Evolutionary conservation across 2,329 filamentous ascomycete species (phyloP).

Genomic region (Nothophoma quercina): DNA sequence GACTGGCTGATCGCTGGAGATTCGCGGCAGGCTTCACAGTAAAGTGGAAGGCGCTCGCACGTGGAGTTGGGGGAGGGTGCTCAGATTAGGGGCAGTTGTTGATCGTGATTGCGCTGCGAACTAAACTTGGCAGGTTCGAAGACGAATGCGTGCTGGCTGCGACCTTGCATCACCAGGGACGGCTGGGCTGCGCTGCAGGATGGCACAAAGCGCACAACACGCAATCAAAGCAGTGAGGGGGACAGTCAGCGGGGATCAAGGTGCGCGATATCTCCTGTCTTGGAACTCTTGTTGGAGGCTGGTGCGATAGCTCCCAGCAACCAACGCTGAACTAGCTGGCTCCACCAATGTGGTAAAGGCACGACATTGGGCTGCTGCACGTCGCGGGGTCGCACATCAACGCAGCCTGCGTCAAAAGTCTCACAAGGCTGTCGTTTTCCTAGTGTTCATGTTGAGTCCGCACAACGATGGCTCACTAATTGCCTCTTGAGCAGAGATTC

Average conservation of each 20-base stretch:
- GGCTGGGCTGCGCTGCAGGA: slow-evolving; percentile 4
- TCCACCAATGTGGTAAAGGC: slow-evolving; percentile 11
- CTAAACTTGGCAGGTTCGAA: slow-evolving; percentile 18
- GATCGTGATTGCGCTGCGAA: slow-evolving; percentile 17
- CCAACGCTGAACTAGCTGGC: slow-evolving; percentile 10
- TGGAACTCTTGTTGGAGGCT: slow-evolving; percentile 18
- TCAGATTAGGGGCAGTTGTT: slow-evolving; percentile 25
- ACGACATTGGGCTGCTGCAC: slow-evolving; percentile 6
- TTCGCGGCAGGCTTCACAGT: neutral
- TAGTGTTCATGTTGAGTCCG: neutral
- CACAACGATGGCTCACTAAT: no score
- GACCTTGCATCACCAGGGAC: slow-evolving; percentile 16
- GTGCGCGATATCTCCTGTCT: slow-evolving; percentile 10
- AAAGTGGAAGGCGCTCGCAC: neutral
- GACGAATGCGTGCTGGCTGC: slow-evolving; percentile 17
- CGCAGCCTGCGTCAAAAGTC: slow-evolving; percentile 7
- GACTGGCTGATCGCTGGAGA: slow-evolving; percentile 9
- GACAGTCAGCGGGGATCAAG: slow-evolving; percentile 4
- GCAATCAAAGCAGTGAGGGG: neutral
- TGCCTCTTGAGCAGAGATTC: no score
- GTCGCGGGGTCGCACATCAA: slow-evolving; percentile 14
- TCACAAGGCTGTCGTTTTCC: slow-evolving; percentile 5
- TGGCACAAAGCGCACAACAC: slow-evolving; percentile 6
- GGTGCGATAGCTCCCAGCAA: slow-evolving; percentile 14
- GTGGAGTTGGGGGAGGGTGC: slow-evolving; percentile 8